These are phyloP conservation scores for Aspergillus nidulans DNA, from an alignment of 495 filamentous ascomycete species.

Conservation along the genomic window DNA sequence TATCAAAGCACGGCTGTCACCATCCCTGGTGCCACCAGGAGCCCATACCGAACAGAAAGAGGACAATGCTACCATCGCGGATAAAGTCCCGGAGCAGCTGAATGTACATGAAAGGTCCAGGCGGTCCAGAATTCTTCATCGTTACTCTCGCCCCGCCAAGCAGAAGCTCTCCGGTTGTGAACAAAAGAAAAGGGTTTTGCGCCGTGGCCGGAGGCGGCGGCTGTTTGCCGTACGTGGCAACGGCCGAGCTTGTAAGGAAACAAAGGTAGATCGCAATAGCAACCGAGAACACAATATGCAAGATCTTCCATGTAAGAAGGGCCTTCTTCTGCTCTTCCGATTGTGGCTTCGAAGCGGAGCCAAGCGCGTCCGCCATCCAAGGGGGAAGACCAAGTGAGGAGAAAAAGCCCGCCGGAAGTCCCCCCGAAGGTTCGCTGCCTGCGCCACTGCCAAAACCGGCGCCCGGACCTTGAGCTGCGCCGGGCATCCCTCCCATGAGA, in stretches of 20 bases:
- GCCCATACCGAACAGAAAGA: slow-evolving; percentile 73
- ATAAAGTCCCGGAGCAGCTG: slow-evolving; percentile 53
- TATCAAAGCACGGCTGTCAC: slow-evolving; percentile 9
- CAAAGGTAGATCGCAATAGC: slow-evolving; percentile 65
- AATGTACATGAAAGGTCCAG: slow-evolving; percentile 47
- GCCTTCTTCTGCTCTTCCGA: slow-evolving; percentile 42
- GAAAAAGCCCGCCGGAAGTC: slow-evolving; percentile 30
- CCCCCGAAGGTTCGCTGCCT: slow-evolving; percentile 16
- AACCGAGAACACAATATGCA: slow-evolving; percentile 72
- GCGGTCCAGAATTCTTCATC: slow-evolving; percentile 47
- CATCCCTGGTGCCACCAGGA: slow-evolving; percentile 57
- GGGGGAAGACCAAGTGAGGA: slow-evolving; percentile 40
- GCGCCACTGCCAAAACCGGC: slow-evolving; percentile 14
- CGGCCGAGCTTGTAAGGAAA: slow-evolving; percentile 32
- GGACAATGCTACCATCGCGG: slow-evolving; percentile 66
- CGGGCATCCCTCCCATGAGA: slow-evolving; percentile 46
- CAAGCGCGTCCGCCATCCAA: slow-evolving; percentile 40
- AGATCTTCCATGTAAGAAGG: slow-evolving; percentile 63
- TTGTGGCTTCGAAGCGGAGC: slow-evolving; percentile 24
- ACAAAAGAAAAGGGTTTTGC: slow-evolving; percentile 68
- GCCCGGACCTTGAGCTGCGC: slow-evolving; percentile 24
- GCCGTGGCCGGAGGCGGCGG: slow-evolving; percentile 61
- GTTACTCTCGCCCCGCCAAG: slow-evolving; percentile 65
- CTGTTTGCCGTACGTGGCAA: slow-evolving; percentile 39
- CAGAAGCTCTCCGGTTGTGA: slow-evolving; percentile 74